These are phyloP conservation scores for Fragaria nilgerrensis DNA, from an alignment of 306 rosid genomes.

Conservation along the genomic window DNA sequence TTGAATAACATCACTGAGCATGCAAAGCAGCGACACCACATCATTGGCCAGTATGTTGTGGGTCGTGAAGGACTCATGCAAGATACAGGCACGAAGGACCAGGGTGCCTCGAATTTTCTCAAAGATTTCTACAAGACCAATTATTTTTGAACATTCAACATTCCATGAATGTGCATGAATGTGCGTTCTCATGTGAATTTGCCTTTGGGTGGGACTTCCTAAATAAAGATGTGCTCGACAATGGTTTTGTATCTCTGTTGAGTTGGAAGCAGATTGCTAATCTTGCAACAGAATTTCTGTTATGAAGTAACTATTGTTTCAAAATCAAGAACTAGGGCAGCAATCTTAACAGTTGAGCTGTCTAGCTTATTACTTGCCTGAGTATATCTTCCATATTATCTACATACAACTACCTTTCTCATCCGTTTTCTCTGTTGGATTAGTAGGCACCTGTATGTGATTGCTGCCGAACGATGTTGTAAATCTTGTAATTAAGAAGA, in stretches of 20 bases:
- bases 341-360: not conserved
- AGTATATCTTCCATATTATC: not conserved
- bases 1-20: conserved; percentile 68
- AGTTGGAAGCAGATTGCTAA: conserved; percentile 7
- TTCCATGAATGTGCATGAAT: not conserved
- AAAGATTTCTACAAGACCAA: conserved; percentile 73
- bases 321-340: not conserved
- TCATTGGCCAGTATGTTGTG: conserved; percentile 84
- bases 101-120: conserved; percentile 58
- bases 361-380: not conserved
- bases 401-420: too few species aligned
- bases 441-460: too few species aligned
- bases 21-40: conserved; percentile 96
- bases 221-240: conserved; percentile 28
- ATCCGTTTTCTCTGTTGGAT: too few species aligned
- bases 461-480: too few species aligned
- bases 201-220: conserved; percentile 13
- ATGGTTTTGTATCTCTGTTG: conserved; percentile 20
- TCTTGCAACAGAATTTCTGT: not conserved
- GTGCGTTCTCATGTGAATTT: not conserved
- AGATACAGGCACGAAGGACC: conserved; percentile 66
- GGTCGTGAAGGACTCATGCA: conserved; percentile 53
- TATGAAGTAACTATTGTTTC: not conserved
- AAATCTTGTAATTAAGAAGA: too few species aligned
- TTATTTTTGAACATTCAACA: conserved; percentile 51